These are phyloP conservation scores for Kingdonia uniflora DNA, from an alignment of 164 flowering plant genomes.

Conservation along the genomic window DNA sequence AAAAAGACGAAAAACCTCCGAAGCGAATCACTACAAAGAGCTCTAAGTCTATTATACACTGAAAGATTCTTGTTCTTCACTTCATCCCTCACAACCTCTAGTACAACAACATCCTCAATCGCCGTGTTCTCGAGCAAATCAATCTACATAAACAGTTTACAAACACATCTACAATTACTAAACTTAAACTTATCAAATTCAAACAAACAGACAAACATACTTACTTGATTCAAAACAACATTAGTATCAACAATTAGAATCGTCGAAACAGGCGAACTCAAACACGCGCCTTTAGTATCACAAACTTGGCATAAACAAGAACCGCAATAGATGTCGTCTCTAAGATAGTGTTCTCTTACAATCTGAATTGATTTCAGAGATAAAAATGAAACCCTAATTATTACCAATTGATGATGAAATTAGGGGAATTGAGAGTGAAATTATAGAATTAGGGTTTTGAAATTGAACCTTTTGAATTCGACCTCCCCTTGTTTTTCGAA, in stretches of 20 bases:
- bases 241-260: constrained; percentile 79
- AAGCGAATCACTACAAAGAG: constrained; percentile 55
- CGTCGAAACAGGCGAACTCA: constrained; percentile 35
- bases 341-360: constrained; percentile 2
- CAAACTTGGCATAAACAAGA: constrained; percentile 41
- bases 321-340: not conserved
- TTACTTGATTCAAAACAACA: constrained; percentile 88
- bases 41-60: constrained; percentile 71
- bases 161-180: no score
- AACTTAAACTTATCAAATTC: no score
- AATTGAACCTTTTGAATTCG: not conserved
- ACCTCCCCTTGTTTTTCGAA: constrained; percentile 2
- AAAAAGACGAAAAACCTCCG: constrained; percentile 76
- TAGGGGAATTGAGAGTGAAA: not conserved
- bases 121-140: constrained; percentile 95
- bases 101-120: constrained; percentile 69
- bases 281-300: constrained; percentile 43
- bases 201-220: no score
- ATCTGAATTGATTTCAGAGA: not conserved
- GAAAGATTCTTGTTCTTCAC: constrained; percentile 78
- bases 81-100: constrained; percentile 75
- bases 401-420: no score
- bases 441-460: not conserved
- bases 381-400: no score
- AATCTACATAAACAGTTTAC: constrained; percentile 34